Percentiles rank a stretch among this genome's conserved stretches.
These are phyloP conservation scores for Raphanus raphanistrum DNA, from an alignment of 345 rosid species.

Conservation along the genomic window DNA sequence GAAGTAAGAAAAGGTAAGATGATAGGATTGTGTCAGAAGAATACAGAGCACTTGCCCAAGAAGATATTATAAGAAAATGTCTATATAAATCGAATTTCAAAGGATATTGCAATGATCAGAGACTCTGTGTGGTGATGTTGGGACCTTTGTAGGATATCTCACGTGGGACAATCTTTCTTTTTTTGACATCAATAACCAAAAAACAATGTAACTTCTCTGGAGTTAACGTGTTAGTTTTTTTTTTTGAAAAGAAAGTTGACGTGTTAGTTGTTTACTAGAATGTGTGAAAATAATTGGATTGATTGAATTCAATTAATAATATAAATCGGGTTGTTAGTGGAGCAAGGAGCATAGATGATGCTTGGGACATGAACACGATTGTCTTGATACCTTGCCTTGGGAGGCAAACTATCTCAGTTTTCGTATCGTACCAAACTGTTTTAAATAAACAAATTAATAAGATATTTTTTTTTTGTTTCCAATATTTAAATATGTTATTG, in stretches of 20 bases:
- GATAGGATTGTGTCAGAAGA: conserved; percentile 66
- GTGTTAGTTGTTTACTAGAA: background rate
- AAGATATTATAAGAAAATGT: conserved; percentile 41
- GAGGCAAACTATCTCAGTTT: conserved; percentile 65
- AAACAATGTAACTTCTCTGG: conserved; percentile 18
- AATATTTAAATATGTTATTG: background rate
- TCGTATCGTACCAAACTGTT: background rate
- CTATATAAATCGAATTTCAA: conserved; percentile 40
- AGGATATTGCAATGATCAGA: conserved; percentile 41
- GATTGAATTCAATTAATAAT: conserved; percentile 19
- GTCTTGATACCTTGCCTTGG: conserved; percentile 62
- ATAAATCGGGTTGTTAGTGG: conserved; percentile 36
- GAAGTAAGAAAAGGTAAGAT: conserved; percentile 18
- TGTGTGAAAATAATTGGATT: conserved; percentile 14
- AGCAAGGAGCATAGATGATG: conserved; percentile 62
- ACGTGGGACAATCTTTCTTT: conserved; percentile 45
- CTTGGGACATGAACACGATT: conserved; percentile 64
- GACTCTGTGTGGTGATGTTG: conserved; percentile 55
- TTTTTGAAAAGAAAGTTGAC: too few relatives aligned
- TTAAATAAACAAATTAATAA: background rate
- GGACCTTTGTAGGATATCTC: conserved; percentile 66
- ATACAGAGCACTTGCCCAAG: conserved; percentile 61
- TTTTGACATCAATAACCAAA: background rate
- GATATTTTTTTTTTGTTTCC: background rate
- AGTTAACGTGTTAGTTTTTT: background rate